These are phyloP conservation scores for Trebouxia sp. DNA, from an alignment of 139 green algal species.

Conservation along the genomic window DNA sequence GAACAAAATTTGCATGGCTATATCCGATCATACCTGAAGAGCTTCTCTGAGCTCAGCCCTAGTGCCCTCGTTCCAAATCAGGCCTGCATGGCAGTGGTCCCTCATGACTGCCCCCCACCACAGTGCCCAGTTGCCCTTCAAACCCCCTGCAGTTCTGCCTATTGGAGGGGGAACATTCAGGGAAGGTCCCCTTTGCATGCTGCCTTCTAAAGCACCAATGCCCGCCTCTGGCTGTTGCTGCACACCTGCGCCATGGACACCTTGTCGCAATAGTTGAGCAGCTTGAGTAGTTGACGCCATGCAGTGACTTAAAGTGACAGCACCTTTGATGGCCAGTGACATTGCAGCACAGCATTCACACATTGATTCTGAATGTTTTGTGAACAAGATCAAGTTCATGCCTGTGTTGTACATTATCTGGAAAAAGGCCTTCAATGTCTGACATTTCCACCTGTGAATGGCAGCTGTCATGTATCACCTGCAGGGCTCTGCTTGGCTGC, in stretches of 20 bases:
- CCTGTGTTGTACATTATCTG: too few relatives aligned
- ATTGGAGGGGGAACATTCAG: slow-evolving; percentile 2
- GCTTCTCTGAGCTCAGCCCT: slow-evolving; percentile 83
- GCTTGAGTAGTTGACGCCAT: too few relatives aligned
- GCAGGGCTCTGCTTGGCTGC: neutral
- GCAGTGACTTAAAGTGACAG: too few relatives aligned
- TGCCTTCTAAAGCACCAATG: neutral
- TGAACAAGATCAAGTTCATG: too few relatives aligned
- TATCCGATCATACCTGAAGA: slow-evolving; percentile 55
- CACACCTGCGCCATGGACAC: too few relatives aligned
- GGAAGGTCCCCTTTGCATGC: slow-evolving; percentile 17
- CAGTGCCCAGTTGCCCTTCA: slow-evolving; percentile 79
- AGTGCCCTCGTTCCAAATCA: slow-evolving; percentile 91
- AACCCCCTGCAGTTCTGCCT: slow-evolving; percentile 25
- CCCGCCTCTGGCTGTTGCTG: neutral
- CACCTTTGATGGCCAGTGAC: too few relatives aligned
- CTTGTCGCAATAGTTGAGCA: too few relatives aligned
- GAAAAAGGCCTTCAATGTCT: too few relatives aligned
- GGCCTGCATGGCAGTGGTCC: slow-evolving; percentile 79
- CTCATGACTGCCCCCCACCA: slow-evolving; percentile 70
- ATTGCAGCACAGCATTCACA: too few relatives aligned
- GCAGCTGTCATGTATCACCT: too few relatives aligned
- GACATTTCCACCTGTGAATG: too few relatives aligned
- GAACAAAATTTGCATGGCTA: neutral
- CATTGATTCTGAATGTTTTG: too few relatives aligned